A percentile compares a stretch with the other conserved stretches of the same genome.
phyloP scores from a whole-genome alignment of 345 rosid species.

The Microthlaspi erraticum region DNA sequence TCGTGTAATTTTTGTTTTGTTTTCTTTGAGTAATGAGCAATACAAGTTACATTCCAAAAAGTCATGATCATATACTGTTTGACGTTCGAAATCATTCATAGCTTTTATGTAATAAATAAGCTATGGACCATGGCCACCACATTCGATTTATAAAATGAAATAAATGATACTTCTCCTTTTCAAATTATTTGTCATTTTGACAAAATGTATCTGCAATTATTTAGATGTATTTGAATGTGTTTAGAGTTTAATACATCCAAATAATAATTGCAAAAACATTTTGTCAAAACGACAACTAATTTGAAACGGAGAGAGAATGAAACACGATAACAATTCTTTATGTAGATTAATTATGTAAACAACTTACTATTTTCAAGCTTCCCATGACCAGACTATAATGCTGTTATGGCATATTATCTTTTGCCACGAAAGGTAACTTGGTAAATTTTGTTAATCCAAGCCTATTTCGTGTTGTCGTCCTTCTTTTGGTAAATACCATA shows the following conservation, averaged over 20 bases:
- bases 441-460: neutral
- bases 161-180: neutral
- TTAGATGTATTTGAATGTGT: too few species aligned
- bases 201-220: too few species aligned
- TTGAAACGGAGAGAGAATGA: too few species aligned
- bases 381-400: neutral
- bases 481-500: slow-evolving; percentile 4
- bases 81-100: slow-evolving; percentile 10
- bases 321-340: neutral
- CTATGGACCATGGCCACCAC: neutral
- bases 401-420: slow-evolving; percentile 4
- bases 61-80: neutral
- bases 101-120: slow-evolving; percentile 6
- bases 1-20: neutral
- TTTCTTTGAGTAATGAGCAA: neutral
- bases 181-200: too few species aligned
- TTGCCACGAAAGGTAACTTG: slow-evolving; percentile 4
- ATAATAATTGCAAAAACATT: too few species aligned
- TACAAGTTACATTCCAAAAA: neutral
- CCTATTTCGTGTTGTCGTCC: slow-evolving; percentile 18
- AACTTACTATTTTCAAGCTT: neutral
- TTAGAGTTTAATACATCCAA: too few species aligned
- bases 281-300: too few species aligned
- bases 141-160: neutral
- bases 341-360: neutral